Conservation (phyloP, 371 early-diverging fungal species). For the Mucor indicus region DNA sequence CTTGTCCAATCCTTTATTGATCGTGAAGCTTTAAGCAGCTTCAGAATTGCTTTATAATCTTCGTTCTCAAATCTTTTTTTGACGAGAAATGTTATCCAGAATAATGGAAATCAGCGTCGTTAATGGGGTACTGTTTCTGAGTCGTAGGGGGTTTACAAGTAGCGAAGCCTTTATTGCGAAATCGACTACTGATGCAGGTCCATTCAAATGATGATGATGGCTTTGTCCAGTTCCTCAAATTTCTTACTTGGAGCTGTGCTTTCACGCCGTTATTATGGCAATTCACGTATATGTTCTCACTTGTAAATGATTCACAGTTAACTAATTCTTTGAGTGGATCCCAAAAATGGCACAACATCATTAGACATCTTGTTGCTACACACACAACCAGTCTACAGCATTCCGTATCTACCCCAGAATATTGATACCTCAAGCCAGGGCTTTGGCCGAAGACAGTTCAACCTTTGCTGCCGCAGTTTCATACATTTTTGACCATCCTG, state of each 20-base stretch:
- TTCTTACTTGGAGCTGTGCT: conserved; percentile 9
- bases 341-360: conserved; percentile 8
- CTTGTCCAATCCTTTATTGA: conserved; percentile 4
- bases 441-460: no score
- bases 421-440: conserved; percentile 6
- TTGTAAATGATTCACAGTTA: conserved; percentile 7
- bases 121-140: conserved; percentile 3
- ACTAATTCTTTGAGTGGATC: conserved; percentile 5
- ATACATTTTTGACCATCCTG: no score
- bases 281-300: conserved; percentile 7
- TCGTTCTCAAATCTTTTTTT: conserved; percentile 1
- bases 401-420: conserved; percentile 7
- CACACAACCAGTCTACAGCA: conserved; percentile 11
- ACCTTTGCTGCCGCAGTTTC: no score
- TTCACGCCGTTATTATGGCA: conserved; percentile 1
- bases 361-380: conserved; percentile 6
- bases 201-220: conserved; percentile 6
- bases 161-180: conserved; percentile 6
- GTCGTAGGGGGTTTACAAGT: conserved; percentile 2
- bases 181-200: conserved; percentile 6
- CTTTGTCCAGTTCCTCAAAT: conserved; percentile 7
- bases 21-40: conserved; percentile 13
- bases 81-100: conserved; percentile 6
- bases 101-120: conserved; percentile 1
- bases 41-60: conserved; percentile 9